phyloP scores from a whole-genome alignment of 1,139 yeast species.

The Spencermartinsiella ligniputridi region DNA sequence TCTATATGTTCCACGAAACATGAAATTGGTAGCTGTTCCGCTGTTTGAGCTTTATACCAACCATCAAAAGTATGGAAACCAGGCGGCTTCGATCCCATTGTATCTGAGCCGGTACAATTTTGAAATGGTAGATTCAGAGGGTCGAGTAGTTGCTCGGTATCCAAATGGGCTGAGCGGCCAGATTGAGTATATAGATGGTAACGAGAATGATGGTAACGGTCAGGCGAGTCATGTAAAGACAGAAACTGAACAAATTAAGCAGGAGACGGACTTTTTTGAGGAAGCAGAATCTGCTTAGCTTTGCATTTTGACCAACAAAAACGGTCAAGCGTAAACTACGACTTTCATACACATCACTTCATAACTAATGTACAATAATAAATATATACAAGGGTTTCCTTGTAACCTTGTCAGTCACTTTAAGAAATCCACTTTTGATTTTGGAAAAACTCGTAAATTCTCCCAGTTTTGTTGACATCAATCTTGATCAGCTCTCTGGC shows the following conservation, averaged over 20 bases:
- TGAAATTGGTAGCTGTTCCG: slow-evolving; percentile 35
- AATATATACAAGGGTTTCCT: too few species aligned
- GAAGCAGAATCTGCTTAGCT: too few species aligned
- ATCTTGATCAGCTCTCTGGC: slow-evolving; percentile 79
- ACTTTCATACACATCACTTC: neutral
- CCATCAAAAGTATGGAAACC: slow-evolving; percentile 32
- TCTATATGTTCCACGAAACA: slow-evolving; percentile 30
- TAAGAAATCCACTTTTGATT: slow-evolving; percentile 73
- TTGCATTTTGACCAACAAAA: too few species aligned
- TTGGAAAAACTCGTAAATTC: slow-evolving; percentile 87
- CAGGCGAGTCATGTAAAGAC: too few species aligned
- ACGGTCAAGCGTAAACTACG: too few species aligned
- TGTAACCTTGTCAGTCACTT: too few species aligned
- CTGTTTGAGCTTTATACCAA: slow-evolving; percentile 36
- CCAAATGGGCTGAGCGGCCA: slow-evolving; percentile 7
- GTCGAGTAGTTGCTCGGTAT: slow-evolving; percentile 23
- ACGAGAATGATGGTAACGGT: too few species aligned
- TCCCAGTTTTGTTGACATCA: slow-evolving; percentile 80
- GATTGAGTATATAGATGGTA: neutral
- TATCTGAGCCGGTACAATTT: slow-evolving; percentile 34
- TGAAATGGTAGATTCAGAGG: slow-evolving; percentile 31
- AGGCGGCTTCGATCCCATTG: slow-evolving; percentile 32
- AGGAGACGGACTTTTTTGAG: too few species aligned
- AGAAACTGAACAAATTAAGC: too few species aligned
- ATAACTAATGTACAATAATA: slow-evolving; percentile 1